Evolutionary conservation across 2,329 filamentous ascomycete species (phyloP).

Genomic region (Colletotrichum chrysophilum): DNA sequence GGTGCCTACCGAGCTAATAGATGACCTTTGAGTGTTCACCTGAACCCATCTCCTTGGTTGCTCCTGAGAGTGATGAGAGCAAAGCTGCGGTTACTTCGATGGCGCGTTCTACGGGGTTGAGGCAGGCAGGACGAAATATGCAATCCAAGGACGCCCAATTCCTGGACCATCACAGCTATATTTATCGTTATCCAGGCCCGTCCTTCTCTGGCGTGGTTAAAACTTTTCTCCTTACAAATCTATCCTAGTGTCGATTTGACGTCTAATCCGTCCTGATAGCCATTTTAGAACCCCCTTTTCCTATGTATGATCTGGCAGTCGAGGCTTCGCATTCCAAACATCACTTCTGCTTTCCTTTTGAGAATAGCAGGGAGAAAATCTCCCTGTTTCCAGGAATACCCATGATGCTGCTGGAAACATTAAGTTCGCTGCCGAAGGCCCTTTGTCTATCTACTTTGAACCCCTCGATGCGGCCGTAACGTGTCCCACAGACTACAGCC

Average conservation of each 20-base stretch:
- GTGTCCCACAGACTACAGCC: background rate
- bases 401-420: background rate
- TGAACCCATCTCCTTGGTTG: fast-evolving
- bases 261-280: background rate
- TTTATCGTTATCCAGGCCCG: background rate
- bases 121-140: background rate
- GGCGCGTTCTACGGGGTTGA: background rate
- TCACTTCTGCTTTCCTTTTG: background rate
- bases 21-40: fast-evolving
- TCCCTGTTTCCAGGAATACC: background rate
- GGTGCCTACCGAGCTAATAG: fast-evolving
- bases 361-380: fast-evolving
- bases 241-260: background rate
- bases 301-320: fast-evolving
- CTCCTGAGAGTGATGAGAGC: background rate
- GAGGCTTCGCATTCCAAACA: fast-evolving
- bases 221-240: fast-evolving
- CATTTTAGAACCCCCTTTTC: fast-evolving
- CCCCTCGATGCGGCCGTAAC: background rate
- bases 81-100: background rate
- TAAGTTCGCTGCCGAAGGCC: background rate
- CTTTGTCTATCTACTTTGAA: background rate
- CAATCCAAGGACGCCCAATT: fast-evolving
- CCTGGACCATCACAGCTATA: background rate
- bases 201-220: too few species aligned